A percentile compares a stretch with the other conserved stretches of the same genome.
Evolutionary conservation across 371 early-diverging fungal species (phyloP).

Genomic region (Mortierella sp.): DNA sequence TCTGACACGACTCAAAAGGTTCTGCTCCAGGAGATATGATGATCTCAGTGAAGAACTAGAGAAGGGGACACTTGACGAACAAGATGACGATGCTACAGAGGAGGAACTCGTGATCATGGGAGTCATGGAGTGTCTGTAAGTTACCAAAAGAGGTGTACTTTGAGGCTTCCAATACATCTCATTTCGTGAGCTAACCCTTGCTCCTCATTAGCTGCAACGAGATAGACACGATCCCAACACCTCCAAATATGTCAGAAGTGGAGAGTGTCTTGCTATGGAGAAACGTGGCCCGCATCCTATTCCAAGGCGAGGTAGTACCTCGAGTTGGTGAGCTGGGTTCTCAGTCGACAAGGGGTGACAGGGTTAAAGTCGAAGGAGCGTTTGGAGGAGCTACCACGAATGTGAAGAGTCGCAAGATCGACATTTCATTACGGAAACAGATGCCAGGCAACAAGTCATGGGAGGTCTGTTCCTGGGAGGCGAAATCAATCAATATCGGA

Average conservation of each 20-base stretch:
- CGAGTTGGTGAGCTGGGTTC: slow-evolving; percentile 27
- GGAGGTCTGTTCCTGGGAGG: slow-evolving; percentile 20
- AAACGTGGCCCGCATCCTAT: slow-evolving; percentile 6
- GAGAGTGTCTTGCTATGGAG: slow-evolving; percentile 19
- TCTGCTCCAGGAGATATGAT: slow-evolving; percentile 5
- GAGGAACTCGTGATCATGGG: slow-evolving; percentile 11
- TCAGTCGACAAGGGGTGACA: slow-evolving; percentile 8
- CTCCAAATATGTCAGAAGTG: slow-evolving; percentile 6
- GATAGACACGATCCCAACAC: neutral
- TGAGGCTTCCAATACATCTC: slow-evolving; percentile 8
- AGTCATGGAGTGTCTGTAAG: slow-evolving; percentile 9
- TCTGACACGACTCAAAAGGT: neutral
- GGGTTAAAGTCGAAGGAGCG: slow-evolving; percentile 3
- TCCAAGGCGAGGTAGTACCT: neutral
- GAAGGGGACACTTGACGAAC: neutral
- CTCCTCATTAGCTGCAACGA: slow-evolving; percentile 12
- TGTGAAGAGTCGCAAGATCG: slow-evolving; percentile 19
- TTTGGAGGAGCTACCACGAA: slow-evolving; percentile 7
- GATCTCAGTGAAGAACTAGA: slow-evolving; percentile 6
- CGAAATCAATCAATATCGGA: slow-evolving; percentile 6
- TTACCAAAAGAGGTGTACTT: neutral
- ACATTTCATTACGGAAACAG: slow-evolving; percentile 19
- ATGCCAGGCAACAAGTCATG: slow-evolving; percentile 7
- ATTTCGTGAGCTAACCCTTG: neutral
- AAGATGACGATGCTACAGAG: slow-evolving; percentile 5